Percentiles rank a stretch among this genome's conserved stretches.
Conservation (phyloP, 441 rosid genomes). For the Pelargonium australe region DNA sequence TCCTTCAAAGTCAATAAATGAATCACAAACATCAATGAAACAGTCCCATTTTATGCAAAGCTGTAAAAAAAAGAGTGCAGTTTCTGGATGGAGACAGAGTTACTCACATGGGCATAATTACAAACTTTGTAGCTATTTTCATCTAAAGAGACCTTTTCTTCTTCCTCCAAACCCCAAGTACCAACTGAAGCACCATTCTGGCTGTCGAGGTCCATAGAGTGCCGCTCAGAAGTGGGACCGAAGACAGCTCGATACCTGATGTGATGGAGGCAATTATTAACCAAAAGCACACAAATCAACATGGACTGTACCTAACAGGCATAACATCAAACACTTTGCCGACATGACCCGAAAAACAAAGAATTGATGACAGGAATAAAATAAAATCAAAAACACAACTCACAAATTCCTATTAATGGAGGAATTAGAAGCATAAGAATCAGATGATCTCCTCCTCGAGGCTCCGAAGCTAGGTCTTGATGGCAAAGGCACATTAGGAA, state of each 20-base stretch:
- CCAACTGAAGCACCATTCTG: slow-evolving; percentile 24
- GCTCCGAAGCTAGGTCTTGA: slow-evolving; percentile 25
- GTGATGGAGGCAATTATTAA: slow-evolving; percentile 14
- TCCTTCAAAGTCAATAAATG: slow-evolving; percentile 26
- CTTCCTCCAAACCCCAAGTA: slow-evolving; percentile 20
- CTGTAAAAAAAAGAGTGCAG: not conserved
- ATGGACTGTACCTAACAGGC: not conserved
- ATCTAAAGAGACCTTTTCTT: slow-evolving; percentile 20
- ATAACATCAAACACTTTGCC: not conserved
- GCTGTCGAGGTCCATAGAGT: slow-evolving; percentile 22
- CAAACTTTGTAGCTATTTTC: slow-evolving; percentile 26
- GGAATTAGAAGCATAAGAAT: slow-evolving; percentile 34
- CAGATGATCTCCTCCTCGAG: slow-evolving; percentile 42
- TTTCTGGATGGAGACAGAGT: slow-evolving; percentile 14
- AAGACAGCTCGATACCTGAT: slow-evolving; percentile 43
- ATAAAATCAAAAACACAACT: slow-evolving; percentile 17
- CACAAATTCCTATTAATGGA: slow-evolving; percentile 38
- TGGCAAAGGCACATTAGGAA: slow-evolving; percentile 48
- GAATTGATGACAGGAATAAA: not conserved
- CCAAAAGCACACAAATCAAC: not conserved
- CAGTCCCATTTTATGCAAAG: not conserved
- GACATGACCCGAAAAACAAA: not conserved
- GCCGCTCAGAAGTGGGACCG: slow-evolving; percentile 26
- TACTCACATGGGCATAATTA: slow-evolving; percentile 37
- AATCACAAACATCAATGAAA: slow-evolving; percentile 12